Conservation (phyloP, 192 early-diverging fungal species). For the Coemansia sp. region DNA sequence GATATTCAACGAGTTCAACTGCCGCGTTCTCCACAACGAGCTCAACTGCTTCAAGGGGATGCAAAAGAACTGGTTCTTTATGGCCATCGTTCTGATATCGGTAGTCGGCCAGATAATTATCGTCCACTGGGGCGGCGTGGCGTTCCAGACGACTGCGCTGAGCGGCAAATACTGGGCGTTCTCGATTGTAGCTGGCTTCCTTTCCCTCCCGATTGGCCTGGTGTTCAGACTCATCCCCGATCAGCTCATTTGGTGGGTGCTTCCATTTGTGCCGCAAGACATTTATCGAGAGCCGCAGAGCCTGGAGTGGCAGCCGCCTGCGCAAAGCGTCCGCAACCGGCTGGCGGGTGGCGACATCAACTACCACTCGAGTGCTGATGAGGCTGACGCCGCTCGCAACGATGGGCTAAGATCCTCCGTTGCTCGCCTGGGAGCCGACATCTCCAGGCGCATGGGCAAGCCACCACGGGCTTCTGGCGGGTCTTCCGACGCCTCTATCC, state of each 20-base stretch:
- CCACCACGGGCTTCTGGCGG: neutral
- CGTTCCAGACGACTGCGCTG: constrained; percentile 77
- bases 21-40: constrained; percentile 72
- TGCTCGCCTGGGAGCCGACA: constrained; percentile 32
- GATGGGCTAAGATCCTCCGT: constrained; percentile 31
- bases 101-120: constrained; percentile 85
- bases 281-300: constrained; percentile 53
- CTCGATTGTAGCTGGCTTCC: constrained; percentile 75
- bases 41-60: constrained; percentile 90
- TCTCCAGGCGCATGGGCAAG: constrained; percentile 22
- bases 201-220: constrained; percentile 84
- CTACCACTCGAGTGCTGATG: constrained; percentile 4
- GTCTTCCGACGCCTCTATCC: neutral
- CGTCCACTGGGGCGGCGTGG: constrained; percentile 84
- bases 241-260: constrained; percentile 57
- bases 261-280: constrained; percentile 53
- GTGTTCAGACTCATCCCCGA: constrained; percentile 89
- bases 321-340: constrained; percentile 52
- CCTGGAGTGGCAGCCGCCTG: constrained; percentile 54
- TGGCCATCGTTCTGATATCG: constrained; percentile 76
- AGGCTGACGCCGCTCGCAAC: constrained; percentile 8
- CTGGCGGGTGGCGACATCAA: constrained; percentile 21
- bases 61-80: constrained; percentile 77
- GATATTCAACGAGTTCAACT: constrained; percentile 91
- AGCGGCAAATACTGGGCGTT: constrained; percentile 81